Evolutionary conservation across 768 basidiomycete genomes (phyloP).

Genomic region (Suillus americanus): DNA sequence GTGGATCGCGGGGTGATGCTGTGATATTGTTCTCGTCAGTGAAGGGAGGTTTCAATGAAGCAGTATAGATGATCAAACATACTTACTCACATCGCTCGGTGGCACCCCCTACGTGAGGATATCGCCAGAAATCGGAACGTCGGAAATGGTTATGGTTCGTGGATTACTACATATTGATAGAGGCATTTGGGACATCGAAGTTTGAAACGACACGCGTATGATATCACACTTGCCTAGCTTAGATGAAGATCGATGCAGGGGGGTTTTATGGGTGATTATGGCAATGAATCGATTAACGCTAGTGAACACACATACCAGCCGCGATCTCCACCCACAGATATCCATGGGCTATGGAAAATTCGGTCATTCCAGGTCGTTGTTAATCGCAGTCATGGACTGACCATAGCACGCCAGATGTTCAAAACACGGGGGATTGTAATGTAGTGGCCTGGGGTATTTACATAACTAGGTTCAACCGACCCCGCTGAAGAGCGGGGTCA

Average conservation of each 20-base stretch:
- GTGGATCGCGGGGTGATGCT: slow-evolving; percentile 1
- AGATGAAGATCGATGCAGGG: background rate
- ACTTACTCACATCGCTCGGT: background rate
- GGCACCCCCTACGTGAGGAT: background rate
- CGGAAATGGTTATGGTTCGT: slow-evolving; percentile 1
- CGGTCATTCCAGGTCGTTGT: background rate
- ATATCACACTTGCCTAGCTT: background rate
- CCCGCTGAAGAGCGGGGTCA: background rate
- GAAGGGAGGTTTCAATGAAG: background rate
- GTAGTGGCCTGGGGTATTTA: background rate
- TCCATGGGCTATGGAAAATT: background rate
- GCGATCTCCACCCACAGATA: background rate
- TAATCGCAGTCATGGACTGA: background rate
- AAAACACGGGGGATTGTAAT: background rate
- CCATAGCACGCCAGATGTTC: background rate
- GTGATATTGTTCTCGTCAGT: background rate
- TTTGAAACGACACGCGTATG: background rate
- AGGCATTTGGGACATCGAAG: background rate
- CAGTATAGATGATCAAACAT: background rate
- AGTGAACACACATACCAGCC: background rate
- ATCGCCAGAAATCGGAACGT: slow-evolving; percentile 2
- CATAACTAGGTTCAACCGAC: background rate
- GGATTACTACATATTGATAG: slow-evolving; percentile 1
- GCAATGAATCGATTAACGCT: background rate
- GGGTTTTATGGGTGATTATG: background rate